Base-by-base conservation (phyloP, 2,329 filamentous ascomycete species). In the Plenodomus biglobosus region DNA sequence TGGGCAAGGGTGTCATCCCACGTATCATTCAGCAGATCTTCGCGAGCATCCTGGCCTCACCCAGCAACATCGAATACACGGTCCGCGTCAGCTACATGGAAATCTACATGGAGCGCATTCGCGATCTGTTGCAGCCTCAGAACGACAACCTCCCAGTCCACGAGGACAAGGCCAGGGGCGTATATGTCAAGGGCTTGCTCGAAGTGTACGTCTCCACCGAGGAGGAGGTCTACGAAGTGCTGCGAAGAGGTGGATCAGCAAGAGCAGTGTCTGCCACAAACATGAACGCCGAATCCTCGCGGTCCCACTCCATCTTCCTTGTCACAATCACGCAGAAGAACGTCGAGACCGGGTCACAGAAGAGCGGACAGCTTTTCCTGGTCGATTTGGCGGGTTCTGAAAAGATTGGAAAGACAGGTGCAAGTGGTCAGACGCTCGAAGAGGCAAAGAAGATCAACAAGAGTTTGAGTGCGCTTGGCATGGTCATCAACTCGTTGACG, bases 381-480 rank as follows among this genome's bases (percentile, higher is more conserved):
- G 94, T 99, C 56, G 94, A 99, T 85, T 79, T 99, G 79, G 94
- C 94, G 44, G 94, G 94, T 80, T 96, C 90, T 68, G 94, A 99
- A 77, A 97, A 97, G 78, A 91, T 97, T 42, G 92, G 94, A 70
- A 97, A 99, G 82, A 99, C 94, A 22, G 94, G 94, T 62, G 94
- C 94, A 54, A 96, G 90, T 71, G 94, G 94, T 48, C 94, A 97
- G 75, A 97, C 92, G 3, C 80, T 99, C 37, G 94, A 97, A 73
- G 94, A 99, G 73, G 94, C 94, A 52, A 97, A 97, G 81, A 99
- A 99, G 81, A 99, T 99, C 82, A 99, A 99, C 82, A 97, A 97
- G 82, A 96, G 91, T 80, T 82, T 99, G 78, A 96, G 92, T 76
- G 92, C 94, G 46, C 81, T 99, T 52, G 94, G 94, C 65, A 97